phyloP scores from a whole-genome alignment of 306 rosid genomes.

The Cucumis melo region DNA sequence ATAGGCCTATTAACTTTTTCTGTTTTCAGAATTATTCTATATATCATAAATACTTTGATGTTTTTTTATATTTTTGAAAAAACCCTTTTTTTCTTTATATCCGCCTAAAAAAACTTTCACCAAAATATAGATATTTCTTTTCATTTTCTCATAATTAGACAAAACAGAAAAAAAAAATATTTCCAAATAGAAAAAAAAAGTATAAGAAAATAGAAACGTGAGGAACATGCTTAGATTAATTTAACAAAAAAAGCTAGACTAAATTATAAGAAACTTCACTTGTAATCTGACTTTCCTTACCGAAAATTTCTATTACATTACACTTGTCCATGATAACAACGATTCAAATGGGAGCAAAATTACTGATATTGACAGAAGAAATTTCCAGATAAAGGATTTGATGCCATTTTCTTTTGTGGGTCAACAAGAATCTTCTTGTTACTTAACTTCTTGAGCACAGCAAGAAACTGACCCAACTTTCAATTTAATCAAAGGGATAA shows the following conservation, averaged over 20 bases:
- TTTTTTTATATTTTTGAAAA: too few relatives aligned
- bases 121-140: neutral
- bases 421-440: neutral
- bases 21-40: too few relatives aligned
- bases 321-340: neutral
- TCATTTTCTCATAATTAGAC: neutral
- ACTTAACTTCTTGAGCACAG: neutral
- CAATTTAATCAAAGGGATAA: neutral
- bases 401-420: neutral
- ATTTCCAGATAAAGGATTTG: neutral
- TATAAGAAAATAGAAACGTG: neutral
- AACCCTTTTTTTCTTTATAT: too few relatives aligned
- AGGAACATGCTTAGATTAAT: neutral
- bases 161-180: neutral
- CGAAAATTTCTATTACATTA: neutral
- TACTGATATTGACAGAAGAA: neutral
- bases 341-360: neutral
- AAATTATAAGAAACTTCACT: neutral
- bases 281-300: neutral
- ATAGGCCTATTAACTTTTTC: too few relatives aligned
- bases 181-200: neutral
- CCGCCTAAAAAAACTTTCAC: neutral
- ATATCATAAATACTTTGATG: too few relatives aligned
- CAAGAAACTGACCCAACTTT: neutral
- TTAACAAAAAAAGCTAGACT: neutral